Evolutionary conservation across 305 asterid genomes (phyloP).

Genomic region (Caryopteris hybrid): DNA sequence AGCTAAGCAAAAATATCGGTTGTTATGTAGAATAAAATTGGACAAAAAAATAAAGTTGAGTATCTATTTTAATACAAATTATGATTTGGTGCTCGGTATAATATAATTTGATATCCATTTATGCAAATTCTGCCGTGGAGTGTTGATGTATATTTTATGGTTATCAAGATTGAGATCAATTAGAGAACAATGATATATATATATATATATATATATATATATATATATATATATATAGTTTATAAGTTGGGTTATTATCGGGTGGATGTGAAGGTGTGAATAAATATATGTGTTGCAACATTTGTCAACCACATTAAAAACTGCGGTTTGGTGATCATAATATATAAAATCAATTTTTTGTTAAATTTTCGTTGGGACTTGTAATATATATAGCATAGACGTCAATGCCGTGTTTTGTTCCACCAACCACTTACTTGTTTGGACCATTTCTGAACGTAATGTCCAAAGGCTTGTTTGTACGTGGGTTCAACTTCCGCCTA

Average conservation of each 20-base stretch:
- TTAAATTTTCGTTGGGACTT: not conserved
- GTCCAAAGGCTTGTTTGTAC: not conserved
- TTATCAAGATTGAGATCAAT: too few species aligned
- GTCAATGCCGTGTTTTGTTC: conserved; percentile 18
- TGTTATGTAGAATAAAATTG: too few species aligned
- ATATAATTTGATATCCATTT: too few species aligned
- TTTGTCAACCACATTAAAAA: not conserved
- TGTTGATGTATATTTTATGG: too few species aligned
- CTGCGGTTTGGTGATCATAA: not conserved
- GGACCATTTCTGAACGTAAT: not conserved
- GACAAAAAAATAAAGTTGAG: too few species aligned
- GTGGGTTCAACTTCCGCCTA: not conserved
- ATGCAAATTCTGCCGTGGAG: too few species aligned
- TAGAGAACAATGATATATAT: too few species aligned
- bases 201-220: not conserved
- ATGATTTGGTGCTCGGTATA: too few species aligned
- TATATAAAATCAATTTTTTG: too few species aligned
- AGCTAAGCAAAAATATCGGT: too few species aligned
- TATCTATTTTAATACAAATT: too few species aligned
- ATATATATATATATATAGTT: not conserved
- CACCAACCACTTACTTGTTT: conserved; percentile 7
- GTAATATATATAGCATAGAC: not conserved
- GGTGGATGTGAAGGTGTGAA: not conserved
- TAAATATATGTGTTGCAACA: not conserved
- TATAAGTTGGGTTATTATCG: too few species aligned